These are phyloP conservation scores for Penicillium paxilli DNA, from an alignment of 495 filamentous ascomycete genomes.

Conservation along the genomic window DNA sequence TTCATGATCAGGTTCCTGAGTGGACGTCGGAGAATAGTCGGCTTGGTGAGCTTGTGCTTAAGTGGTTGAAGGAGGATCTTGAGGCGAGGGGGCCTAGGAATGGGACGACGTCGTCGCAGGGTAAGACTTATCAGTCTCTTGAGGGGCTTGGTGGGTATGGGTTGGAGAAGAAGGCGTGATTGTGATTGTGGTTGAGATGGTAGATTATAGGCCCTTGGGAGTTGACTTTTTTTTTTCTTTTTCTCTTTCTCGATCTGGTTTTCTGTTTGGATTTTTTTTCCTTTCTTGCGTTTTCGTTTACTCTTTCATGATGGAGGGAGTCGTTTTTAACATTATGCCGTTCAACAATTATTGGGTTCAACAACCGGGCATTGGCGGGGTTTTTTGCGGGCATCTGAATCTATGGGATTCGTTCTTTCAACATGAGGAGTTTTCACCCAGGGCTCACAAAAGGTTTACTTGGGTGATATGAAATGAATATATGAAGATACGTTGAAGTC, in stretches of 20 bases:
- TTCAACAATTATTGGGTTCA: constrained; percentile 38
- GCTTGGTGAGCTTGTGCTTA: constrained; percentile 80
- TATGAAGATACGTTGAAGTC: neutral
- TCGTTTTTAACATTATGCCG: constrained; percentile 18
- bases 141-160: constrained; percentile 83
- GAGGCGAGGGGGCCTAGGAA: constrained; percentile 75
- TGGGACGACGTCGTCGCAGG: constrained; percentile 59
- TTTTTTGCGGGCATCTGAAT: constrained; percentile 27
- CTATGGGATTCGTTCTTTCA: constrained; percentile 27
- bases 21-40: constrained; percentile 62
- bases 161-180: constrained; percentile 68
- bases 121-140: constrained; percentile 63
- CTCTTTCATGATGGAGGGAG: neutral
- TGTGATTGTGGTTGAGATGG: too few relatives aligned
- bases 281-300: neutral
- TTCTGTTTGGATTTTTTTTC: neutral
- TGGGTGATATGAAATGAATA: neutral
- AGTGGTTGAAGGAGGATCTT: constrained; percentile 85
- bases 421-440: constrained; percentile 35
- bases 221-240: constrained; percentile 6
- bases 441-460: constrained; percentile 20
- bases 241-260: too few relatives aligned
- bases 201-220: too few relatives aligned
- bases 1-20: constrained; percentile 42
- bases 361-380: constrained; percentile 28